phyloP scores from a whole-genome alignment of 768 basidiomycete genomes.

The Psilocybe tampanensis region DNA sequence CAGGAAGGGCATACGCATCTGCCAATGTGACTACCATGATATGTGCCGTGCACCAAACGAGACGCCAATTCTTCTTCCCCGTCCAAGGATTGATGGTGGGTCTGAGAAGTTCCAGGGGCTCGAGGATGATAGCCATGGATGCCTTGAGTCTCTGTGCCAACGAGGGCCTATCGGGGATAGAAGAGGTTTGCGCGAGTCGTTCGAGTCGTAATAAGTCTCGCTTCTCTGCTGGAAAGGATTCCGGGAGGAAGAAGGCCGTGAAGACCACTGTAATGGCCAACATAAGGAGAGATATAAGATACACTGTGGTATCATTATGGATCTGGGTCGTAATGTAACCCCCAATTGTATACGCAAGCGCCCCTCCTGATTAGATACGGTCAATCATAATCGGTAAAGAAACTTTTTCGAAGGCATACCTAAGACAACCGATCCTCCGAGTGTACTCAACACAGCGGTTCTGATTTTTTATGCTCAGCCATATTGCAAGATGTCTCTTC shows the following conservation, averaged over 20 bases:
- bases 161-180: background rate
- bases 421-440: conserved; percentile 8
- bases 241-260: conserved; percentile 8
- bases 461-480: background rate
- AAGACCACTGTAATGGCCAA: background rate
- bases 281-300: background rate
- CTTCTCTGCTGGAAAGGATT: conserved; percentile 10
- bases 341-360: conserved; percentile 6
- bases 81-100: conserved; percentile 2
- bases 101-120: conserved; percentile 9
- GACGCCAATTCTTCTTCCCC: conserved; percentile 8
- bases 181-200: background rate
- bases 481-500: background rate
- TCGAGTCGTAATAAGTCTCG: conserved; percentile 1
- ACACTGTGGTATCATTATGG: conserved; percentile 4
- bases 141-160: conserved; percentile 3
- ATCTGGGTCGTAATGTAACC: conserved; percentile 9
- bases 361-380: background rate
- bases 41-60: conserved; percentile 11
- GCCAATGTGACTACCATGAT: conserved; percentile 11
- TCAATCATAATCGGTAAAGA: background rate
- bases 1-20: conserved; percentile 10
- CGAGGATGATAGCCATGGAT: background rate
- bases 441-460: conserved; percentile 9
- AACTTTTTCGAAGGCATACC: background rate